Evolutionary conservation across 2,329 filamentous ascomycete genomes (phyloP).

Genomic region (Colletotrichum tofieldiae): DNA sequence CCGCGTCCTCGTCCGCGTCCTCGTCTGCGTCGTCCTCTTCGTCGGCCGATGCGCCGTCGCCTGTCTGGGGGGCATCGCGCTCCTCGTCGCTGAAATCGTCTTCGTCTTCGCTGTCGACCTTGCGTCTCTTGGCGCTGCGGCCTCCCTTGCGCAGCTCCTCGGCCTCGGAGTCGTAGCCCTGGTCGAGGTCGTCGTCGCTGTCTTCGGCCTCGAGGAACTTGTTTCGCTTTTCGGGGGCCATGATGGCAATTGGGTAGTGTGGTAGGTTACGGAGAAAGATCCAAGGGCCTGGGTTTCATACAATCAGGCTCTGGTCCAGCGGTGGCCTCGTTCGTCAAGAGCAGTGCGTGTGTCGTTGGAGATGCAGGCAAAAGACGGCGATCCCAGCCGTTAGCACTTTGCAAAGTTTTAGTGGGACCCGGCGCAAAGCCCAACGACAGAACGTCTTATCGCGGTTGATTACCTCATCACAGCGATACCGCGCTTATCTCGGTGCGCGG

Average conservation of each 20-base stretch:
- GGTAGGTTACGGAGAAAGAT: background rate
- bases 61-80: constrained; percentile 52
- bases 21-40: constrained; percentile 46
- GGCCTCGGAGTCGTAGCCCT: constrained; percentile 77
- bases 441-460: constrained; percentile 26
- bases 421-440: background rate
- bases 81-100: constrained; percentile 57
- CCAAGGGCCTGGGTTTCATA: background rate
- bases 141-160: constrained; percentile 78
- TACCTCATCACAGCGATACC: constrained; percentile 36
- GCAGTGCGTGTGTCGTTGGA: constrained; percentile 16
- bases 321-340: background rate
- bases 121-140: constrained; percentile 75
- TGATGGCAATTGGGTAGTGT: constrained; percentile 50
- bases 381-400: constrained; percentile 19
- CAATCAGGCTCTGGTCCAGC: background rate
- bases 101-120: constrained; percentile 64
- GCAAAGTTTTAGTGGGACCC: constrained; percentile 38
- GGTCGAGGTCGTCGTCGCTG: constrained; percentile 71
- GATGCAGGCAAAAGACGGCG: constrained; percentile 4
- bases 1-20: constrained; percentile 30
- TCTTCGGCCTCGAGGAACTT: constrained; percentile 77
- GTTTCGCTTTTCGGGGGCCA: constrained; percentile 80
- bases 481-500: constrained; percentile 19
- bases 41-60: constrained; percentile 51